Conservation (phyloP, 2,329 filamentous ascomycete species). For the Pezicula carpinea region DNA sequence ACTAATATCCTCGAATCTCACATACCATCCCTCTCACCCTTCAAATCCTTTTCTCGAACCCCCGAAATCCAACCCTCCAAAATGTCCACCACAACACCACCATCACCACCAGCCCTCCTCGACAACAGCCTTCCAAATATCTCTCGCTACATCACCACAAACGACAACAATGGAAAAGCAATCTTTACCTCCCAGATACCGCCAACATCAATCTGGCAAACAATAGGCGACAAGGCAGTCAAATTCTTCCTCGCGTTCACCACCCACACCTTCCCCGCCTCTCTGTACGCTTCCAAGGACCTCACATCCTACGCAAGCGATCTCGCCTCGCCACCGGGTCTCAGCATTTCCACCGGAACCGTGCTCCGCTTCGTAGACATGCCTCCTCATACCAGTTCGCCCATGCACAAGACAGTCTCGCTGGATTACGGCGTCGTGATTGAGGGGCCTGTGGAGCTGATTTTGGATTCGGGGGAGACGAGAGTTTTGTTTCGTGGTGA, state of each 20-base stretch:
- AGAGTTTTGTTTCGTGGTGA: constrained; percentile 35
- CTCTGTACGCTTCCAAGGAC: constrained; percentile 8
- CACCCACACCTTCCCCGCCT: constrained; percentile 17
- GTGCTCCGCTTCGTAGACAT: constrained; percentile 23
- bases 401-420: constrained; percentile 39
- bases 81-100: neutral
- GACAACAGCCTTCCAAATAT: constrained; percentile 16
- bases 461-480: constrained; percentile 36
- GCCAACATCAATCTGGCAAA: constrained; percentile 8
- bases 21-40: no score
- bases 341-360: constrained; percentile 16
- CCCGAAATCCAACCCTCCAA: no score
- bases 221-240: constrained; percentile 8
- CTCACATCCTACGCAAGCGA: constrained; percentile 13
- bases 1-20: no score
- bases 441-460: constrained; percentile 35
- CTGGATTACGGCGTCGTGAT: constrained; percentile 39
- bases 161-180: constrained; percentile 16
- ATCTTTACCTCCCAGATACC: constrained; percentile 13
- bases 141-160: constrained; percentile 20
- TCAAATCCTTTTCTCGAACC: no score
- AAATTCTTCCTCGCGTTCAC: constrained; percentile 23
- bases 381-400: constrained; percentile 16
- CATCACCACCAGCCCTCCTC: neutral
- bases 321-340: constrained; percentile 16